Base-by-base conservation (phyloP, 2,329 filamentous ascomycete genomes). In the Pestalotiopsis sp. region DNA sequence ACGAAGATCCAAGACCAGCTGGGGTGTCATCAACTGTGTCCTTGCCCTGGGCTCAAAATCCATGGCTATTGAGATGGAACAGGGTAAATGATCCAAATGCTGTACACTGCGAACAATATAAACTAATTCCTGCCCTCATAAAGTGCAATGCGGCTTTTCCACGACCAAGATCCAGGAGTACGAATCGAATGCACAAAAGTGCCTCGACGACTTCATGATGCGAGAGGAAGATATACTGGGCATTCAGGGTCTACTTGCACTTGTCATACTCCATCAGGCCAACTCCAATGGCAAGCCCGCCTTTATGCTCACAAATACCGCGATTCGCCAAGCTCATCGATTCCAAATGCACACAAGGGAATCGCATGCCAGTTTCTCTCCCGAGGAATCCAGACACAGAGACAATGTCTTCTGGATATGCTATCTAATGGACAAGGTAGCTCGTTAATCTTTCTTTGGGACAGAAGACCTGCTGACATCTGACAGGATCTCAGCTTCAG, bases 321-420 rank as follows among this genome's bases (percentile, higher is more conserved):
- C 81, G 1, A 71, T 83, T 55, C 75, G 81, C 9, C 63, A 83
- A 6, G 80, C 79, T 2, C 81, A 83, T 69, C 73, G 76, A 0
- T 64, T 83, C 36, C 73, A 74, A 2, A 66, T 83, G 5, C 80
- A 84, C 36, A 74, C 78, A 1, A 76, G 76, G 20, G 69, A 74
- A 1, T 69, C 75, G 0, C 67, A 72, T 0, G 68, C 72, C 12
- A 66, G 68, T 0, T 78, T 77, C 13, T 64, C 78, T 0, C 70
- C 75, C 0, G 76, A 77, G 0, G 76, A 81, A 3, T 75, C 74
- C 2, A 74, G 76, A n/a, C 79, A 82, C 38, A 72, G 81, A 31
- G 74, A 74, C 2, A 74, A 80, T 0, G 74, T 83, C 1, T 83
- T 83, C 58, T 83, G 81, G 82, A 76, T 82, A 7, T 79, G 79